Base-by-base conservation (phyloP, 2,329 filamentous ascomycete species). In the Paecilomyces dactylethromorphus region DNA sequence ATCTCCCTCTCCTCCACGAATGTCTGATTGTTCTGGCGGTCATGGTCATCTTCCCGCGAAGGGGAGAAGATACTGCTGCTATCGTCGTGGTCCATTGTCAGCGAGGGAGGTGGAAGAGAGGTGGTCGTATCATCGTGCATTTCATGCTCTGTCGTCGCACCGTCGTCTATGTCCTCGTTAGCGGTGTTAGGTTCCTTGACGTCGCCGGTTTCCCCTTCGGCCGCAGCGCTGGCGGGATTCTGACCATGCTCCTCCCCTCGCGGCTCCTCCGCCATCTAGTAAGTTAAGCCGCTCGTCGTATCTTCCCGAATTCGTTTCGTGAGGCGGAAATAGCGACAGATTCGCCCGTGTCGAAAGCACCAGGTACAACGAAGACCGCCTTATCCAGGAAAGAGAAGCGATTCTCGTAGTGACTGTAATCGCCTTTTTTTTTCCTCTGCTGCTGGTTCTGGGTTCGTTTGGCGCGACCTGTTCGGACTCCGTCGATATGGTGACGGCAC, bases 1-100 rank as follows among this genome's bases (percentile, higher is more conserved):
- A 87, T 85, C 65, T 85, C 83, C 56, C 75, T 75, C 69, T 87
- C 84, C 64, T 84, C 79, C 35, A 85, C 66, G 29, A 76, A 66
- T 0, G 75, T 78, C 58, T 76, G 72, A 55, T 77, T 76, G 39
- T 71, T 71, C 39, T 61, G 63, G 54, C 66, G 70, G 54, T 74
- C 69, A 54, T 68, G 66, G 51, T 72, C 69, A 57, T 50, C 51
- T 11, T 68, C 70, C 59, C 65, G 67, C 29, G 66, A 70, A 53
- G 57, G 54, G 10, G 54, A 39, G 21, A 66, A 59, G 57, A 67
- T 65, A 22, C 72, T 59, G 51, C 70, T 74, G 58, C 65, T 74
- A 51, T 74, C 71, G 54, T 74, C 71, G 58, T 64, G 65, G 57
- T 74, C 72, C n/a, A 45, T 45, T 21, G 66, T 67, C 56, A 72